Percentiles rank a stretch among this genome's conserved stretches.
Evolutionary conservation across 1,284 basidiomycete species (phyloP).

Genomic region (Ganoderma sp.): DNA sequence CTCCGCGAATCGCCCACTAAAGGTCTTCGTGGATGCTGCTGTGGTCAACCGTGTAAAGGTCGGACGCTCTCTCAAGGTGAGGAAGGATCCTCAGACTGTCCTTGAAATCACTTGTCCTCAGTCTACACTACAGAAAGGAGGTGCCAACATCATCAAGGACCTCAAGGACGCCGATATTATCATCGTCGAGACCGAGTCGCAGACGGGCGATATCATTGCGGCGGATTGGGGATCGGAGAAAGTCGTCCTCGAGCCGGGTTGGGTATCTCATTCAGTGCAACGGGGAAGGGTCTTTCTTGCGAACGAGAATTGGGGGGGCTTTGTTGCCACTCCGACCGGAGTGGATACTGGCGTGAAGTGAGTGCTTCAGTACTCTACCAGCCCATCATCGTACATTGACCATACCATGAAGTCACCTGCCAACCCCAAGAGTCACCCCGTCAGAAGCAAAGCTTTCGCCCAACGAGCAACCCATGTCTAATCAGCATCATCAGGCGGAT

Average conservation of each 20-base stretch:
- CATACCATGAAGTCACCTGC: conserved; percentile 49
- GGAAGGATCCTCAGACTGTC: conserved; percentile 17
- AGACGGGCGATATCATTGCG: conserved; percentile 58
- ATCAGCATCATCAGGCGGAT: conserved; percentile 10
- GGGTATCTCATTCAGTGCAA: conserved; percentile 33
- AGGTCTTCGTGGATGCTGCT: conserved; percentile 58
- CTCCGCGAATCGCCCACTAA: conserved; percentile 32
- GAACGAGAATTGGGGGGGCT: conserved; percentile 62
- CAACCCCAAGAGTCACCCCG: conserved; percentile 66
- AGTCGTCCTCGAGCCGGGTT: conserved; percentile 47
- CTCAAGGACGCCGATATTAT: conserved; percentile 58
- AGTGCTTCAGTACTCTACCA: conserved; percentile 6
- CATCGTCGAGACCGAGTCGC: conserved; percentile 57
- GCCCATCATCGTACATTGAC: conserved; percentile 19
- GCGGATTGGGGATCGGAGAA: conserved; percentile 62
- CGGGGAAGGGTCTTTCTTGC: conserved; percentile 50
- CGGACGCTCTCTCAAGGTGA: conserved; percentile 57
- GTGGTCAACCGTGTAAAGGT: conserved; percentile 56
- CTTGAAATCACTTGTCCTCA: background rate
- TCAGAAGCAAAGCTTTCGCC: conserved; percentile 38
- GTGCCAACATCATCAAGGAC: conserved; percentile 55
- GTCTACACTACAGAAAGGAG: conserved; percentile 48
- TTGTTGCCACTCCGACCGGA: conserved; percentile 19
- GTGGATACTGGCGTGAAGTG: conserved; percentile 25
- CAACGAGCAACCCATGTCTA: conserved; percentile 15